Evolutionary conservation across 2,329 filamentous ascomycete genomes (phyloP), one percentile per base, ranked within the genome.

Genomic region (Colletotrichum euphorbiae): DNA sequence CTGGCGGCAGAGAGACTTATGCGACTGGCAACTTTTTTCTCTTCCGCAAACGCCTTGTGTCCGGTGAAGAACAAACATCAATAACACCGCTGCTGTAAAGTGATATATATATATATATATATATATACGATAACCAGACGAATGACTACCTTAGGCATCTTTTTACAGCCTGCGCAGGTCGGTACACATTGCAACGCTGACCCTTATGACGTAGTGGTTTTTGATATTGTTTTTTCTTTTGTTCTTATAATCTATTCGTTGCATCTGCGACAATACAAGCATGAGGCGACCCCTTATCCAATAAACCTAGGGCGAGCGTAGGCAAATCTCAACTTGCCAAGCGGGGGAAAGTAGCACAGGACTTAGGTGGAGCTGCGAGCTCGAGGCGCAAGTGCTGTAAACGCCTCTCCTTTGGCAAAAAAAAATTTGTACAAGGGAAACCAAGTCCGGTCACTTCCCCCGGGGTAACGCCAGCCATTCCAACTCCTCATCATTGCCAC

Each of bases 161-260:
- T 58, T 67, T 67, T 64, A 67, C 60, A 67, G 64, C 64, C 64
- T 58, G 61, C 64, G 64, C 64, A 64, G 52, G 60, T 64, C 64
- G 40, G 31, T 51, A 67, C 42, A 65, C 21, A 51, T 38, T 46
- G 21, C 36, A 38, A 46, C 28, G 60, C 52, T 57, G n/a, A 60
- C 52, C 64, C 64, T 63, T 58, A 19, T 45, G 52, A 64, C 66
- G 62, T 48, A 69, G 62, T 66, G 28, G 17, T 36, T 61, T n/a
- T 48, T 52, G 36, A 48, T 59, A 66, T 54, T 33, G 36, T 50
- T 33, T 33, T 24, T 65, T 52, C 12, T 46, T 36, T 51, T 42
- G 55, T 62, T 67, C 33, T 62, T 48, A 28, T 67, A 45, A 24
- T 68, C 66, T 69, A 67, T 61, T 61, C 55, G 66, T 43, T 61